Evolutionary conservation across 2,329 filamentous ascomycete genomes (phyloP), one percentile per base, ranked within the genome.

Genomic region (Curvularia eragrostidis): DNA sequence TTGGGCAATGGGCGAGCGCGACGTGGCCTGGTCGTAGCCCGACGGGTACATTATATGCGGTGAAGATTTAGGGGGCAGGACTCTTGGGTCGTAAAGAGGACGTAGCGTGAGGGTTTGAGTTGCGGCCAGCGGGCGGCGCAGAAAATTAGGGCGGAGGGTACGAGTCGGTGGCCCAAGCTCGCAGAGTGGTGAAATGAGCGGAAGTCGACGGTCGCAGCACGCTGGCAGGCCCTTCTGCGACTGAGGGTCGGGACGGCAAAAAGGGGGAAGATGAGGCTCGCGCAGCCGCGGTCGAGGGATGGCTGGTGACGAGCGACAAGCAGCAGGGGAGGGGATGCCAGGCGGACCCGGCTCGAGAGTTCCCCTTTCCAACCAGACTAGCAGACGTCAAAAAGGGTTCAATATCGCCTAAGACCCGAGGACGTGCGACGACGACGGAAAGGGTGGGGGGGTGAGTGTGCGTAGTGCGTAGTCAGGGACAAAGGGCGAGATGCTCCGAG

Each of bases 1-100:
- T 74, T 90, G 87, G 30, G 89, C 87, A 72, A 86, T 88, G 38
- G 91, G 91, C 63, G 89, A 91, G 72, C 91, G 89, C 75, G 88
- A 89, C 61, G 74, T 71, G 47, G 68, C 67, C 63, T 72, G 68
- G 66, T 77, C 74, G 68, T 77, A 77, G 46, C 68, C 62, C 34
- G 51, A 54, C 19, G 70, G 70, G 58, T 77, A 77, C 74, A 77
- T 77, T 67, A 56, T 70, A 69, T 54, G 59, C 55, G 58, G 61
- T 64, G 53, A 19, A 38, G 54, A 49, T 49, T 48, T 49, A 46
- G 55, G 50, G 39, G 55, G 32, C 13, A 36, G 32, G 32, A n/a
- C 32, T 28, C 18, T 43, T 41, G 56, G 36, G 56, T 38, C 51
- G 51, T 48, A 32, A 41, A 32, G 34, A 38, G 51, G 38, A 54